Conservation (phyloP, 371 early-diverging fungal species). For the Mortierella sp. region DNA sequence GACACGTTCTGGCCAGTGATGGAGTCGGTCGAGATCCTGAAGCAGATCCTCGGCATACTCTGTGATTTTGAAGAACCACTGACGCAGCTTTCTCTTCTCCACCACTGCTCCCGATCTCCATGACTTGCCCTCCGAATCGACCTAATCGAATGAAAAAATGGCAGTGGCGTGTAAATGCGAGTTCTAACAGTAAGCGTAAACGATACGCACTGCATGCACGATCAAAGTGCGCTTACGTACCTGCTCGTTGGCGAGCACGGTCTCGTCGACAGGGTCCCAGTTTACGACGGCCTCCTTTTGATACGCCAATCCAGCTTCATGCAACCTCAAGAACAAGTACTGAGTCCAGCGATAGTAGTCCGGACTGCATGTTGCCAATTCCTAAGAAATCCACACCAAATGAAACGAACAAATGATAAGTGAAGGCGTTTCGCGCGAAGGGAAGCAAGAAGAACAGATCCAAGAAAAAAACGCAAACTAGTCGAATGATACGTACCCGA, state of each 20-base stretch:
- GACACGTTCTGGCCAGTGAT: slow-evolving; percentile 92
- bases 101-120: slow-evolving; percentile 97
- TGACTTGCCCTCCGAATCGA: slow-evolving; percentile 89
- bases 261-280: slow-evolving; percentile 97
- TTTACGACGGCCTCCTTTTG: slow-evolving; percentile 92
- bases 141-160: slow-evolving; percentile 58
- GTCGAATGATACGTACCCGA: slow-evolving; percentile 60
- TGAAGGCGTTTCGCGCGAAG: too few relatives aligned
- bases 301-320: slow-evolving; percentile 86
- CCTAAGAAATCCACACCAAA: slow-evolving; percentile 59
- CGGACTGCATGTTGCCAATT: slow-evolving; percentile 88
- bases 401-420: background rate
- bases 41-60: slow-evolving; percentile 87
- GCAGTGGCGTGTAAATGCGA: background rate
- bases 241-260: slow-evolving; percentile 97
- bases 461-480: background rate
- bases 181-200: background rate
- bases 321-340: slow-evolving; percentile 83
- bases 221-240: slow-evolving; percentile 41
- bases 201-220: background rate
- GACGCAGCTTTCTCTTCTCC: slow-evolving; percentile 85
- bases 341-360: slow-evolving; percentile 95
- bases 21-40: slow-evolving; percentile 78
- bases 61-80: slow-evolving; percentile 95
- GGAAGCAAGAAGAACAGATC: background rate